phyloP scores from a whole-genome alignment of 306 rosid genomes.

The Nissolia schottii region DNA sequence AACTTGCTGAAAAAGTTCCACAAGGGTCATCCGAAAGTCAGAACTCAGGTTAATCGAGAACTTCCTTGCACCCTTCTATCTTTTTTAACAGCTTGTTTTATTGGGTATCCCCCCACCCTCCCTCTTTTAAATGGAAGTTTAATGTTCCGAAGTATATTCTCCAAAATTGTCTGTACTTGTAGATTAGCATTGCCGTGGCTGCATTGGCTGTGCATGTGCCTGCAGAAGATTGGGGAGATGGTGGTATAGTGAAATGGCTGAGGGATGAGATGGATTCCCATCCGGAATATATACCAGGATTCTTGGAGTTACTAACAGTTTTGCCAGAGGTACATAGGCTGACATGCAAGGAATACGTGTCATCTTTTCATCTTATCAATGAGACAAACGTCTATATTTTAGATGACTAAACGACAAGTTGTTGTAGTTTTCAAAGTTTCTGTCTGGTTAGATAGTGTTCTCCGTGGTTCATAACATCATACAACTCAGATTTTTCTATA shows the following conservation, averaged over 20 bases:
- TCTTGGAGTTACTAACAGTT: constrained; percentile 96
- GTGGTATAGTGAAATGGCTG: constrained; percentile 97
- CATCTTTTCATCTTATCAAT: constrained; percentile 9
- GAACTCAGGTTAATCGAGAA: constrained; percentile 76
- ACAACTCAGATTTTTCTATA: constrained; percentile 13
- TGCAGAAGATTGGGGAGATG: constrained; percentile 97
- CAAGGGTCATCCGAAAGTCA: constrained; percentile 94
- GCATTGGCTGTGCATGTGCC: constrained; percentile 98
- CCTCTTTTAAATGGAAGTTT: background rate
- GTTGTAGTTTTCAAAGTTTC: constrained; percentile 3
- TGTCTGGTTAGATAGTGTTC: constrained; percentile 11
- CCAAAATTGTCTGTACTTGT: constrained; percentile 35
- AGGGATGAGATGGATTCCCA: constrained; percentile 93
- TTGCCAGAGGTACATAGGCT: constrained; percentile 77
- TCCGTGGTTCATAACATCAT: background rate
- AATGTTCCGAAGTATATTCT: background rate
- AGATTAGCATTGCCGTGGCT: constrained; percentile 99
- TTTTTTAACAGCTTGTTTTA: background rate
- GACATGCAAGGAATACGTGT: constrained; percentile 1
- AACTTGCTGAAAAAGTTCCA: constrained; percentile 83
- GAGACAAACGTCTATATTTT: constrained; percentile 2
- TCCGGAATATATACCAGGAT: constrained; percentile 95
- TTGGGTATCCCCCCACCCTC: too few relatives aligned
- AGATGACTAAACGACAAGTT: background rate
- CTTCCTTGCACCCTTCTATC: constrained; percentile 3